A percentile compares a stretch with the other conserved stretches of the same genome.
phyloP scores from a whole-genome alignment of 2,329 filamentous ascomycete genomes.

The Coniochaeta pulveracea region DNA sequence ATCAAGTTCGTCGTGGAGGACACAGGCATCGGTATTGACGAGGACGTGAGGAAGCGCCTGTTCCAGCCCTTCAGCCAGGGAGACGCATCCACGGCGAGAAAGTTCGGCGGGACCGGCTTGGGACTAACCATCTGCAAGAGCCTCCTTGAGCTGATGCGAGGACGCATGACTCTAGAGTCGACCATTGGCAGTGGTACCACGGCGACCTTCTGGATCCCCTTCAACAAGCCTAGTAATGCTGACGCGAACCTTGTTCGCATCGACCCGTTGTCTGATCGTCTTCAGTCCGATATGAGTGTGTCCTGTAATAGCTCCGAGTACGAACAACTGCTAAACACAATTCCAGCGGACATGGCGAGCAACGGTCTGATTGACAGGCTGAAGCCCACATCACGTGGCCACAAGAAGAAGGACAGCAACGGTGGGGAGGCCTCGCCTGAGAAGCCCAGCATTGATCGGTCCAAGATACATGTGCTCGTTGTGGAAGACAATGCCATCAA shows the following conservation, averaged over 20 bases:
- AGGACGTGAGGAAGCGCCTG: slow-evolving; percentile 59
- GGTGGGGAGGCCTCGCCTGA: slow-evolving; percentile 13
- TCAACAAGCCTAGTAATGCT: slow-evolving; percentile 53
- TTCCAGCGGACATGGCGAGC: slow-evolving; percentile 20
- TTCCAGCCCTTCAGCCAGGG: slow-evolving; percentile 78
- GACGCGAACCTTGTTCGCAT: slow-evolving; percentile 44
- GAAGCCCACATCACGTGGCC: slow-evolving; percentile 16
- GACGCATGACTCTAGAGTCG: slow-evolving; percentile 60
- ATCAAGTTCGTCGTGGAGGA: slow-evolving; percentile 66
- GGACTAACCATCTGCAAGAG: slow-evolving; percentile 76
- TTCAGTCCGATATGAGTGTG: slow-evolving; percentile 52
- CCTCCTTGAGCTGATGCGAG: slow-evolving; percentile 67
- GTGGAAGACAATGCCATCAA: slow-evolving; percentile 61
- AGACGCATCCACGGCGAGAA: slow-evolving; percentile 65
- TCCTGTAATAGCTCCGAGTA: slow-evolving; percentile 59
- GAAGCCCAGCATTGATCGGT: slow-evolving; percentile 30
- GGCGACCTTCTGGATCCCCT: slow-evolving; percentile 68
- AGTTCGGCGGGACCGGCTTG: slow-evolving; percentile 70
- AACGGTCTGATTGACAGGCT: slow-evolving; percentile 10
- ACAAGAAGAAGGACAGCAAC: slow-evolving; percentile 18
- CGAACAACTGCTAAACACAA: slow-evolving; percentile 33
- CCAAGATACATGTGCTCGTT: slow-evolving; percentile 58
- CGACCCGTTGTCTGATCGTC: slow-evolving; percentile 53
- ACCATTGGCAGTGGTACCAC: slow-evolving; percentile 56
- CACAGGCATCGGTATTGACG: slow-evolving; percentile 71